phyloP scores from a whole-genome alignment of 345 rosid genomes.

The Hibiscus mutabilis region DNA sequence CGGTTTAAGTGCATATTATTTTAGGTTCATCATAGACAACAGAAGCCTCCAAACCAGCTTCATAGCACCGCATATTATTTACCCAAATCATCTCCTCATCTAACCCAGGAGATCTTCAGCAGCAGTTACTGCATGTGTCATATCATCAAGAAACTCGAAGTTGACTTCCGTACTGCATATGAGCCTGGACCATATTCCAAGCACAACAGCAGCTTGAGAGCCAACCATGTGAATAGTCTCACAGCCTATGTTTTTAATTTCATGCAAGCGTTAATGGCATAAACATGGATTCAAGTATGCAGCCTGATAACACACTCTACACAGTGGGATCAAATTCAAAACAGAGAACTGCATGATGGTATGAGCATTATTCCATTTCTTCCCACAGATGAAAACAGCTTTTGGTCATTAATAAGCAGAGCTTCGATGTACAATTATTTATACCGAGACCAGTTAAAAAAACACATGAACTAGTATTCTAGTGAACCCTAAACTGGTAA shows the following conservation, averaged over 20 bases:
- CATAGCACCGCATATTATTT: neutral
- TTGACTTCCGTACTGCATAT: conserved; percentile 44
- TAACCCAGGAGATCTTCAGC: conserved; percentile 53
- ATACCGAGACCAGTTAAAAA: neutral
- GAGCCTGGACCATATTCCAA: conserved; percentile 51
- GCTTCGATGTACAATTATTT: neutral
- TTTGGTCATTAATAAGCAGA: neutral
- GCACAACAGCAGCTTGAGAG: conserved; percentile 49
- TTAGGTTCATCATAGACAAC: neutral
- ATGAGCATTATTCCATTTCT: neutral
- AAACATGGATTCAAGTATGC: neutral
- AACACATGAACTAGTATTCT: neutral
- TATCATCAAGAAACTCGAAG: conserved; percentile 42
- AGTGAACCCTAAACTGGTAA: neutral
- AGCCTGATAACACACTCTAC: neutral
- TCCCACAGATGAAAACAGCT: neutral
- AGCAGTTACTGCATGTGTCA: conserved; percentile 57
- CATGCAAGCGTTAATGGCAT: neutral
- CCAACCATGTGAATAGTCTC: conserved; percentile 38
- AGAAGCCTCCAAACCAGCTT: neutral
- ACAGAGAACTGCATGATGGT: neutral
- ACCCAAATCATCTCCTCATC: no score
- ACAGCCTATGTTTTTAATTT: conserved; percentile 25
- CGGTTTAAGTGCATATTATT: neutral
- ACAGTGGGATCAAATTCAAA: neutral